phyloP scores from a whole-genome alignment of 805 yeast species.

The Saturnispora besseyi region DNA sequence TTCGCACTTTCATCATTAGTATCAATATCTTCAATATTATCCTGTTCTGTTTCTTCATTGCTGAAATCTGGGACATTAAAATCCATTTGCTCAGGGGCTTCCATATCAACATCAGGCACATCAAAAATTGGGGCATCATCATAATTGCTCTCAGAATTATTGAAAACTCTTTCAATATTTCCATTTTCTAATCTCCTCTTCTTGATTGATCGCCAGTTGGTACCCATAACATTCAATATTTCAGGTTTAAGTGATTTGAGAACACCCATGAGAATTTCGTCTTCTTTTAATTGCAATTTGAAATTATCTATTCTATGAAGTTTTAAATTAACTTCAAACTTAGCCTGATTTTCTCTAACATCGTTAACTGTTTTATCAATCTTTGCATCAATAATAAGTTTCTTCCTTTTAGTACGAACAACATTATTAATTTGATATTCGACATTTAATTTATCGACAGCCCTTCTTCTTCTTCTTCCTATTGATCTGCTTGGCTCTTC shows the following conservation, averaged over 20 bases:
- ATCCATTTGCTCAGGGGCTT: neutral
- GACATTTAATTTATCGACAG: constrained; percentile 24
- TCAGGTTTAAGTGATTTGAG: constrained; percentile 10
- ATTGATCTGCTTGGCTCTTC: constrained; percentile 5
- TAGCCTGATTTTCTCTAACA: constrained; percentile 26
- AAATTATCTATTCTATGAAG: neutral
- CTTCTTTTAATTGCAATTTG: neutral
- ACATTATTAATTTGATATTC: constrained; percentile 31
- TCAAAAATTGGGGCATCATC: constrained; percentile 1
- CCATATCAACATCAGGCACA: neutral
- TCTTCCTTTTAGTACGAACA: constrained; percentile 40
- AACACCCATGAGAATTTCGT: neutral
- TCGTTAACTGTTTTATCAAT: constrained; percentile 37
- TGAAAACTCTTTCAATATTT: neutral
- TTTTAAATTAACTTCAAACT: constrained; percentile 15
- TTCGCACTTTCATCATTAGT: constrained; percentile 12
- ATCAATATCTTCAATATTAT: constrained; percentile 15
- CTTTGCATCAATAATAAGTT: constrained; percentile 36
- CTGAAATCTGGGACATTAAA: neutral
- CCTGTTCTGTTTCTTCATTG: neutral
- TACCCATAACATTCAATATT: constrained; percentile 8
- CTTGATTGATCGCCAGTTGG: constrained; percentile 14
- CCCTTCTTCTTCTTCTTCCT: constrained; percentile 19
- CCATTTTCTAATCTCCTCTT: constrained; percentile 10
- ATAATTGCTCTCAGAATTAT: neutral